phyloP scores from a whole-genome alignment of 2,329 filamentous ascomycete genomes.

The Beauveria pseudobassiana region DNA sequence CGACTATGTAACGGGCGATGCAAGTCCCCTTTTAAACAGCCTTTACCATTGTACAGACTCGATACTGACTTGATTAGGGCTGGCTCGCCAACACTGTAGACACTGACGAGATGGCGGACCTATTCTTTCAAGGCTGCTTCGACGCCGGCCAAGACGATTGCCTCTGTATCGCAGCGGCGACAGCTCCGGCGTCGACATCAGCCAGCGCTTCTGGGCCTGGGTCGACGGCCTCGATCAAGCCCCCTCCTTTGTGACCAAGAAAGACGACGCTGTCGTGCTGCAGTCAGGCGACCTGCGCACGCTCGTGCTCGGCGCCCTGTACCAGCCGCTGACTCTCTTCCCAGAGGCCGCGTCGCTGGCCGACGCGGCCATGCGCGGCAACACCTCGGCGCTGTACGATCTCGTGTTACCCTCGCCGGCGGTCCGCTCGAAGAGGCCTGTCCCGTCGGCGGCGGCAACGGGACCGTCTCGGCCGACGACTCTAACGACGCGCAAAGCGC shows the following conservation, averaged over 20 bases:
- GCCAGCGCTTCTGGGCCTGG: conserved; percentile 25
- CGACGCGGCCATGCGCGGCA: conserved; percentile 16
- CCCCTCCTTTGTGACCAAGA: conserved; percentile 19
- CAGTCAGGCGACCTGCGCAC: conserved; percentile 24
- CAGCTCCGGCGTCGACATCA: conserved; percentile 21
- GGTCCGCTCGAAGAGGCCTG: conserved; percentile 3
- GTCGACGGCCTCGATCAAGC: conserved; percentile 21
- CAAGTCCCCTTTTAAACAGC: conserved; percentile 16
- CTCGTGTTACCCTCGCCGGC: not conserved
- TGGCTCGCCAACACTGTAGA: conserved; percentile 32
- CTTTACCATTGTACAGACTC: not conserved
- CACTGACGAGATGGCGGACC: conserved; percentile 25
- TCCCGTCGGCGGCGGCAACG: conserved; percentile 9
- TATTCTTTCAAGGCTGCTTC: conserved; percentile 31
- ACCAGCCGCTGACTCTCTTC: conserved; percentile 13
- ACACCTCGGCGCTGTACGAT: not conserved
- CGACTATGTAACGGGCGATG: conserved; percentile 26
- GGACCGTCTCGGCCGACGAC: not conserved
- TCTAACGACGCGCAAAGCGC: conserved; percentile 17
- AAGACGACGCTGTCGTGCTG: conserved; percentile 19
- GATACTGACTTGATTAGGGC: conserved; percentile 15
- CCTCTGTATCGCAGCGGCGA: conserved; percentile 22
- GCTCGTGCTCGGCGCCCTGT: conserved; percentile 23
- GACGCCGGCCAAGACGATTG: conserved; percentile 20
- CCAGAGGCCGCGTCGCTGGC: conserved; percentile 14